Conservation (phyloP, 306 rosid species). For the Trifolium repens region DNA sequence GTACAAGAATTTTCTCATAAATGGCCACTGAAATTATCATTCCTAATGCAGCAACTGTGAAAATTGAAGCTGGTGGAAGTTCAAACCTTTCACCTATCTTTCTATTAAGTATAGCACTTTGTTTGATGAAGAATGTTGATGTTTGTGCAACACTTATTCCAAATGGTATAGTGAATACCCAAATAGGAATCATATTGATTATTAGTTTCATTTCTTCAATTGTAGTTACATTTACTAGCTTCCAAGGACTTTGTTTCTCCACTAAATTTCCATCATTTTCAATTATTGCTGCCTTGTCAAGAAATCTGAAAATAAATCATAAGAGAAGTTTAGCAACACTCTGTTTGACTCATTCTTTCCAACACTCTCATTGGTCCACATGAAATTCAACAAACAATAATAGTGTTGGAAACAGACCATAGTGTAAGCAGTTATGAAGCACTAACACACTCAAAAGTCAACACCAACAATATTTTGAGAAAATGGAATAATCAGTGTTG, state of each 20-base stretch:
- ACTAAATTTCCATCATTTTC: conserved; percentile 42
- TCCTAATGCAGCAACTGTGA: conserved; percentile 63
- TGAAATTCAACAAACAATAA: background rate
- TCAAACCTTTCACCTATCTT: conserved; percentile 48
- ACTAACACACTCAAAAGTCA: too few species aligned
- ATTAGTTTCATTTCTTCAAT: conserved; percentile 91
- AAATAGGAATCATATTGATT: conserved; percentile 83
- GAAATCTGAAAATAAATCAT: conserved; percentile 57
- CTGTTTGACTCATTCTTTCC: too few species aligned
- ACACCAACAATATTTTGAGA: too few species aligned
- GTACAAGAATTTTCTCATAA: conserved; percentile 79
- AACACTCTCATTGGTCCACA: background rate
- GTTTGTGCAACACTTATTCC: conserved; percentile 74
- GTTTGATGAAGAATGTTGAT: conserved; percentile 90
- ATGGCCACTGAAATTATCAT: conserved; percentile 72
- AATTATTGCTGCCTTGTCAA: conserved; percentile 87
- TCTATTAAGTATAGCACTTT: conserved; percentile 60
- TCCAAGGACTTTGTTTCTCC: conserved; percentile 70
- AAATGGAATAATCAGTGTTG: too few species aligned
- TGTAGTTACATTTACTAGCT: conserved; percentile 67
- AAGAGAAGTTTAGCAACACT: background rate
- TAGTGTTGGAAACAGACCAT: background rate
- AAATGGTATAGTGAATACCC: conserved; percentile 78
- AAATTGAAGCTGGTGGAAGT: conserved; percentile 83
- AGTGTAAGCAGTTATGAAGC: background rate